Evolutionary conservation across 108 stramenopile species (phyloP).

Genomic region (Fragilaria crotonensis): DNA sequence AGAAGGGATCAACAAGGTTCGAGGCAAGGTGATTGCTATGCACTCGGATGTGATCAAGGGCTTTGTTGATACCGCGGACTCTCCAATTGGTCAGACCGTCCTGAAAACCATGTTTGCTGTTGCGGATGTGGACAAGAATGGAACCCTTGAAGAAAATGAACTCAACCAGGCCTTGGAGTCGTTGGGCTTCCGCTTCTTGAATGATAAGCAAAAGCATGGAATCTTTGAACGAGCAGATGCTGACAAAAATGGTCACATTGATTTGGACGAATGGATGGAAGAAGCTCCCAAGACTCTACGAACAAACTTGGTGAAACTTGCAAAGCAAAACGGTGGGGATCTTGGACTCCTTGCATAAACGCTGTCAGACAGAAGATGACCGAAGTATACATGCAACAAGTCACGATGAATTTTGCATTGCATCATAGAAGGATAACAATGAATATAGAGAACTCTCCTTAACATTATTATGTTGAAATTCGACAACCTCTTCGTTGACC

Average conservation of each 20-base stretch:
- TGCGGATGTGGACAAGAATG: slow-evolving; percentile 53
- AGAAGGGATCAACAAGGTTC: slow-evolving; percentile 58
- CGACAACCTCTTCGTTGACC: too few species aligned
- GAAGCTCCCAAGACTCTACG: slow-evolving; percentile 70
- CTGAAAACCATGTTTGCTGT: slow-evolving; percentile 44
- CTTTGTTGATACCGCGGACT: slow-evolving; percentile 68
- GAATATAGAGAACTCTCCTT: too few species aligned
- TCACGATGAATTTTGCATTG: too few species aligned
- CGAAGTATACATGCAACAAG: too few species aligned
- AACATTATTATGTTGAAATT: too few species aligned
- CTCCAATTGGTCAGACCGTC: slow-evolving; percentile 46
- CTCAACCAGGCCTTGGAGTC: slow-evolving; percentile 32
- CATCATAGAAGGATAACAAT: too few species aligned
- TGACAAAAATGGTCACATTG: slow-evolving; percentile 53
- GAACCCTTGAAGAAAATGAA: slow-evolving; percentile 54
- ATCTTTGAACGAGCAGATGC: slow-evolving; percentile 67
- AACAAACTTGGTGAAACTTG: slow-evolving; percentile 75
- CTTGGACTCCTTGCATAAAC: slow-evolving; percentile 75
- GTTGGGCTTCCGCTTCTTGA: slow-evolving; percentile 65
- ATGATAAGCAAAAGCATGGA: slow-evolving; percentile 66
- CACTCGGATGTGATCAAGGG: slow-evolving; percentile 68
- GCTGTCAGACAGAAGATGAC: too few species aligned
- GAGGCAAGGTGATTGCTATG: slow-evolving; percentile 57
- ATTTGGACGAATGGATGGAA: slow-evolving; percentile 57
- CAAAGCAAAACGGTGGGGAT: slow-evolving; percentile 83